Evolutionary conservation across 2,329 filamentous ascomycete genomes (phyloP), one percentile per base, ranked within the genome.

Genomic region (Stromatinia cepivora): DNA sequence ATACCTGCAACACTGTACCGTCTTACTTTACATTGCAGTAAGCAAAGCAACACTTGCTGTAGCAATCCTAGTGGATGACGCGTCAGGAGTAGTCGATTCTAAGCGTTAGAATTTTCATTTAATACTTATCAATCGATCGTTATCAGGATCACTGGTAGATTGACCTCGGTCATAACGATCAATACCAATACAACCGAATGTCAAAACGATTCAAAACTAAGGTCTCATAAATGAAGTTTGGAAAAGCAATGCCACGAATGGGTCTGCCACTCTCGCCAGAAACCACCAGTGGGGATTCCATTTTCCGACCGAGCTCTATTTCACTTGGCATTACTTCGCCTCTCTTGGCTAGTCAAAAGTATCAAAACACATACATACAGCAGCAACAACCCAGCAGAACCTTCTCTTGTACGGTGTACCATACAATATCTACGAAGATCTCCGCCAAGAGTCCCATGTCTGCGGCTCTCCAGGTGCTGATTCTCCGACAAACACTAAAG

Each of bases 261-360:
- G 22, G n/a, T 42, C 39, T 42, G 13, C 17, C 17, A 42, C 6
- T 42, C 17, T 6, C 6, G 15, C 20, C 25, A 31, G 22, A 58
- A 46, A 42, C 25, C n/a, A 58, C 31, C 2, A 52, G 15, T 31
- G 7, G 22, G 9, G 25, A 31, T 39, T 3, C 31, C 46, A 65
- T 61, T 61, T 59, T 42, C 34, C 54, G n/a, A 9, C 45, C 4
- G 45, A 67, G 62, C 45, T 50, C 46, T 67, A 52, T 66, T 67
- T 62, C 65, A 62, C 65, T 67, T 67, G 65, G 65, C 54, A 42
- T 28, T 50, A n/a, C 65, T 67, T 39, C 65, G 65, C 65, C 65
- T 50, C 65, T 50, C 65, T 67, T 67, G 65, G 65, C 65, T 45
- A 67, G 45, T 67, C 7, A 67, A 28, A 67, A 50, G 11, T 8